These are phyloP conservation scores for Geum urbanum DNA, from an alignment of 306 rosid species.

Conservation along the genomic window DNA sequence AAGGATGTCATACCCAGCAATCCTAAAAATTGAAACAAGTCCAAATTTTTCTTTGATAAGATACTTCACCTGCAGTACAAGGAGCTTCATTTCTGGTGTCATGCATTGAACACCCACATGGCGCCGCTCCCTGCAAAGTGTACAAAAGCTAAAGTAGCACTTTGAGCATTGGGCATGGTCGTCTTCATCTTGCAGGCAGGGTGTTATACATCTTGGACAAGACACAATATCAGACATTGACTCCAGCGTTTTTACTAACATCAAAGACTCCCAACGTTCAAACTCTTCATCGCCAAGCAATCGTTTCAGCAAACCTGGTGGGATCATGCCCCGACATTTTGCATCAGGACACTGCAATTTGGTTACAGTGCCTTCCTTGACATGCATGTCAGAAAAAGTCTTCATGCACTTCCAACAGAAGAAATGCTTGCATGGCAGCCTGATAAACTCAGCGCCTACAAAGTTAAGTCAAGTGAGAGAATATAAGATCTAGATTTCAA, in stretches of 20 bases:
- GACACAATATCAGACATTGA: constrained; percentile 72
- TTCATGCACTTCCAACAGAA: constrained; percentile 83
- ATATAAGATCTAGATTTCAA: constrained; percentile 13
- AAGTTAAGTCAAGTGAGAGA: background rate
- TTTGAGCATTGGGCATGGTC: constrained; percentile 80
- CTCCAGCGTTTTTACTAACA: constrained; percentile 66
- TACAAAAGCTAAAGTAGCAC: constrained; percentile 83
- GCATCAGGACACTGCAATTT: constrained; percentile 68
- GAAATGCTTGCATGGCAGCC: constrained; percentile 74
- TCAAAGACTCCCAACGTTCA: constrained; percentile 79
- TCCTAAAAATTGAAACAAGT: background rate
- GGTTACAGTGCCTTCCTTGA: constrained; percentile 72
- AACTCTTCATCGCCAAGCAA: constrained; percentile 62
- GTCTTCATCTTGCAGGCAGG: constrained; percentile 79
- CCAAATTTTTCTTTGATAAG: background rate
- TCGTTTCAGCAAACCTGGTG: constrained; percentile 64
- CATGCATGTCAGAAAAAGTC: constrained; percentile 66
- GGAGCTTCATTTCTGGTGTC: constrained; percentile 70
- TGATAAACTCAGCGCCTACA: constrained; percentile 61
- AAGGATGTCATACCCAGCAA: background rate
- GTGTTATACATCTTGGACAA: constrained; percentile 91
- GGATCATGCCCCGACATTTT: constrained; percentile 66
- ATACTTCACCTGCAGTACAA: constrained; percentile 55
- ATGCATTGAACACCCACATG: constrained; percentile 77
- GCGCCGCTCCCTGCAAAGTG: constrained; percentile 78